These are phyloP conservation scores for Starmerella powellii DNA, from an alignment of 805 yeast genomes.

Conservation along the genomic window DNA sequence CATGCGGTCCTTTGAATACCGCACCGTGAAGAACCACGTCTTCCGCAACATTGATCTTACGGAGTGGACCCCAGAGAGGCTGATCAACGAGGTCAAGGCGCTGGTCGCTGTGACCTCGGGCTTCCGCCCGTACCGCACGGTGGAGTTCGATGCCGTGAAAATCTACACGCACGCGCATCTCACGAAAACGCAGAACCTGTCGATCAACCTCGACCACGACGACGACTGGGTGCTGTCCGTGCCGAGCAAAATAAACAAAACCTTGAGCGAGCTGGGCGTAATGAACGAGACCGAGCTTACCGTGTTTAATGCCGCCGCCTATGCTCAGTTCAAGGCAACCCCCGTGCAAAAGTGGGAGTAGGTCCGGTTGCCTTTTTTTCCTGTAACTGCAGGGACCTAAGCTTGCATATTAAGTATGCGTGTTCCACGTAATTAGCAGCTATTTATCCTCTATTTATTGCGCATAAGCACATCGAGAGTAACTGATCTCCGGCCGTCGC, in stretches of 20 bases:
- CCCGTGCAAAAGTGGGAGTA: constrained; percentile 84
- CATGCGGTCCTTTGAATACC: constrained; percentile 80
- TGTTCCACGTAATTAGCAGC: too few relatives aligned
- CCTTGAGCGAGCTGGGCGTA: constrained; percentile 41
- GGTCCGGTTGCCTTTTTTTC: not conserved
- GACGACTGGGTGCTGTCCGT: constrained; percentile 53
- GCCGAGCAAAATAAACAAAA: constrained; percentile 29
- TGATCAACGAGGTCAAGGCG: constrained; percentile 42
- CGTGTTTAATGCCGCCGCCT: constrained; percentile 57
- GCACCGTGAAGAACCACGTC: constrained; percentile 72
- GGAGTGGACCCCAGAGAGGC: constrained; percentile 49
- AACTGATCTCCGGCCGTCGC: too few relatives aligned
- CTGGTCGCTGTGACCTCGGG: constrained; percentile 48
- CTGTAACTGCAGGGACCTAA: too few relatives aligned
- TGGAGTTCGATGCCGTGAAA: constrained; percentile 55
- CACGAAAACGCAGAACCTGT: constrained; percentile 82
- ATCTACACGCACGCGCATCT: constrained; percentile 92
- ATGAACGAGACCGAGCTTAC: constrained; percentile 84
- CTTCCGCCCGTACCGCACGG: constrained; percentile 71
- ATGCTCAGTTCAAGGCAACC: constrained; percentile 55
- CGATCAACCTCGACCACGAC: constrained; percentile 77
- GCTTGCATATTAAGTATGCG: too few relatives aligned
- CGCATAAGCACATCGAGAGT: too few relatives aligned
- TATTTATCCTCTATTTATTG: too few relatives aligned
- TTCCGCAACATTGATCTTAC: constrained; percentile 59